Conservation (phyloP, 208 protist genomes). For the Leishmania turanica region DNA sequence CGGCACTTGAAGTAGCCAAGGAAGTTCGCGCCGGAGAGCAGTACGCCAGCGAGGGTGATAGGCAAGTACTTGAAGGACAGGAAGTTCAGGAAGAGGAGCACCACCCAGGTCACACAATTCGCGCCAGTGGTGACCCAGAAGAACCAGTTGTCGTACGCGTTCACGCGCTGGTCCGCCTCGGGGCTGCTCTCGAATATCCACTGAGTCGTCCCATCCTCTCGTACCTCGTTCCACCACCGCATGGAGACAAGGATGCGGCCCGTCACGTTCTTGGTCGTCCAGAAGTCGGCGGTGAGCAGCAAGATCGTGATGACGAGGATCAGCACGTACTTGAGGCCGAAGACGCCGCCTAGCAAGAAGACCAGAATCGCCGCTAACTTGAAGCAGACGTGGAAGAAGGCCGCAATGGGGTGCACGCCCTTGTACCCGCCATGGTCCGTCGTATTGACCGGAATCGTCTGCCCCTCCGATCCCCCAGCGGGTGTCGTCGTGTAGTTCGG, state of each 20-base stretch:
- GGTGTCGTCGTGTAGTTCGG: not conserved
- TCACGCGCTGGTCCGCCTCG: conserved; percentile 63
- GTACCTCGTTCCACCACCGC: conserved; percentile 96
- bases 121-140: conserved; percentile 73
- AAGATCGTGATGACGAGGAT: conserved; percentile 91
- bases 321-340: conserved; percentile 70
- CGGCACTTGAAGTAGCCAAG: conserved; percentile 89
- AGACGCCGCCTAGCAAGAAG: conserved; percentile 76
- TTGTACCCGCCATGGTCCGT: conserved; percentile 61
- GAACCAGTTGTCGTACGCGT: conserved; percentile 82
- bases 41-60: conserved; percentile 57
- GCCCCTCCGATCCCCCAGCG: conserved; percentile 1
- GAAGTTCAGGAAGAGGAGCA: conserved; percentile 80
- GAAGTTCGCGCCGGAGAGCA: conserved; percentile 68
- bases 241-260: conserved; percentile 93
- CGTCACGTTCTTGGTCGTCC: conserved; percentile 96
- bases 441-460: conserved; percentile 12
- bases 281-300: conserved; percentile 93
- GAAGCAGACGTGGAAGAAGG: conserved; percentile 90
- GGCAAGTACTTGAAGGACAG: conserved; percentile 63
- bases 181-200: conserved; percentile 95
- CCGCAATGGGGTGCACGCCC: conserved; percentile 83
- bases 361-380: conserved; percentile 79
- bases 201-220: conserved; percentile 88
- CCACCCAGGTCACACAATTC: conserved; percentile 59